These are phyloP conservation scores for Gossypium schwendimanii DNA, from an alignment of 441 rosid genomes.

Conservation along the genomic window DNA sequence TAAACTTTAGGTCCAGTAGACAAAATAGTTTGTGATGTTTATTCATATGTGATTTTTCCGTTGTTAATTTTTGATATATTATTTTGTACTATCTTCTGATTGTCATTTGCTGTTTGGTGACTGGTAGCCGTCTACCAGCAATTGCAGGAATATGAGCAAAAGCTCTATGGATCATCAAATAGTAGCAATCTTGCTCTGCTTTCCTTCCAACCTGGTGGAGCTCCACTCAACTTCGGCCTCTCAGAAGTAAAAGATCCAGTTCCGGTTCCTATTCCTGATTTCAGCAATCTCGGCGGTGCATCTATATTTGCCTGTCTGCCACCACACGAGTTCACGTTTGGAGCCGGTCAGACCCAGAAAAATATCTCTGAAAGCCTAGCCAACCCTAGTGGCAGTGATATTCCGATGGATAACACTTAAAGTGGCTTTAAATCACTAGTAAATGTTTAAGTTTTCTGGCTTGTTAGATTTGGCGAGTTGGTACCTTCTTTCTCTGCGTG, in stretches of 20 bases:
- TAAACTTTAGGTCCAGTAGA: not conserved
- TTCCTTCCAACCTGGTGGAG: constrained; percentile 18
- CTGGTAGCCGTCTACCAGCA: constrained; percentile 45
- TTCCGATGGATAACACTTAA: constrained; percentile 61
- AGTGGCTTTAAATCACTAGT: constrained; percentile 24
- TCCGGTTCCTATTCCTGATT: constrained; percentile 37
- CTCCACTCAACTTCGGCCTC: constrained; percentile 45
- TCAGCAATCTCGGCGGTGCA: constrained; percentile 31
- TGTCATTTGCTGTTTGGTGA: not conserved
- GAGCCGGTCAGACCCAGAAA: constrained; percentile 39
- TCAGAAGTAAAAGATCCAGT: constrained; percentile 37
- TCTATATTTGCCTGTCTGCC: constrained; percentile 53
- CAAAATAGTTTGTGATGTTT: not conserved
- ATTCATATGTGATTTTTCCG: not conserved
- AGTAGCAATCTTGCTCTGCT: constrained; percentile 21
- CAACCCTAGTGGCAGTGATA: constrained; percentile 41
- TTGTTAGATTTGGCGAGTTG: constrained; percentile 12
- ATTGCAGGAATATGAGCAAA: constrained; percentile 48
- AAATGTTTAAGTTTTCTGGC: constrained; percentile 10
- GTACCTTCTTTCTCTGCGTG: not conserved
- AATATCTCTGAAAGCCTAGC: constrained; percentile 18
- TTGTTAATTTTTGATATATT: not conserved
- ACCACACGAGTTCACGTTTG: constrained; percentile 57
- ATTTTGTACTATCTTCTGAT: not conserved
- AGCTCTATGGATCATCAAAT: constrained; percentile 31